Conservation (phyloP, 163 green algal species). For the Picocystis sp. region DNA sequence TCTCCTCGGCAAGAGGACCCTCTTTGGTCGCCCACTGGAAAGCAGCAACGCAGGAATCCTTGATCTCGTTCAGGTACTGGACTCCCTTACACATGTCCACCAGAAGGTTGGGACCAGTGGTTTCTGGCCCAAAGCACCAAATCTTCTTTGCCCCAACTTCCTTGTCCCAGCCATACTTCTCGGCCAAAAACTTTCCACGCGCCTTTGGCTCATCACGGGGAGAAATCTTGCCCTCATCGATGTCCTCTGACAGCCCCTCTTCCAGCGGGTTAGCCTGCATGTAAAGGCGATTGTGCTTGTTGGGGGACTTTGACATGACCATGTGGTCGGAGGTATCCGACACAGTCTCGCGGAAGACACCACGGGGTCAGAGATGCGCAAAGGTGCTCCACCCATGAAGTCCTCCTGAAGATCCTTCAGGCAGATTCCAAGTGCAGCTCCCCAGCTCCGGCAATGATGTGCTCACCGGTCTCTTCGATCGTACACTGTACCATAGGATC, state of each 20-base stretch:
- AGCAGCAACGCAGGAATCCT: slow-evolving; percentile 87
- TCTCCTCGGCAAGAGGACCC: slow-evolving; percentile 89
- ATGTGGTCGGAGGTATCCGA: slow-evolving; percentile 60
- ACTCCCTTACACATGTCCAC: slow-evolving; percentile 65
- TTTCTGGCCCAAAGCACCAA: slow-evolving; percentile 98
- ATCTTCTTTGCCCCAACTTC: slow-evolving; percentile 92
- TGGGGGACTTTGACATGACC: slow-evolving; percentile 98
- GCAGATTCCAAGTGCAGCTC: slow-evolving; percentile 99
- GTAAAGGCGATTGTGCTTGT: slow-evolving; percentile 99
- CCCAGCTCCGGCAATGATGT: slow-evolving; percentile 93
- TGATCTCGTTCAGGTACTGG: slow-evolving; percentile 98
- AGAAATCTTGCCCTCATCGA: slow-evolving; percentile 84
- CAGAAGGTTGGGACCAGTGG: slow-evolving; percentile 90
- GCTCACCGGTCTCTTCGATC: slow-evolving; percentile 99
- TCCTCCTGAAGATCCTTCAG: slow-evolving; percentile 97
- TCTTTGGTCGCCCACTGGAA: slow-evolving; percentile 99
- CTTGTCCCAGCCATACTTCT: slow-evolving; percentile 99
- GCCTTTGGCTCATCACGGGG: slow-evolving; percentile 90
- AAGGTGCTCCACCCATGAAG: slow-evolving; percentile 98
- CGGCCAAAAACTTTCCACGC: slow-evolving; percentile 72
- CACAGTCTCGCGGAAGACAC: slow-evolving; percentile 98
- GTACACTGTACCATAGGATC: slow-evolving; percentile 98
- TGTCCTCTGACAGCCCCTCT: slow-evolving; percentile 88
- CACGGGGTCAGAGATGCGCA: slow-evolving; percentile 95
- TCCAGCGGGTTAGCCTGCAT: slow-evolving; percentile 83